A percentile compares a stretch with the other conserved stretches of the same genome.
Conservation (phyloP, 192 early-diverging fungal genomes). For the Pilobolus umbonatus region DNA sequence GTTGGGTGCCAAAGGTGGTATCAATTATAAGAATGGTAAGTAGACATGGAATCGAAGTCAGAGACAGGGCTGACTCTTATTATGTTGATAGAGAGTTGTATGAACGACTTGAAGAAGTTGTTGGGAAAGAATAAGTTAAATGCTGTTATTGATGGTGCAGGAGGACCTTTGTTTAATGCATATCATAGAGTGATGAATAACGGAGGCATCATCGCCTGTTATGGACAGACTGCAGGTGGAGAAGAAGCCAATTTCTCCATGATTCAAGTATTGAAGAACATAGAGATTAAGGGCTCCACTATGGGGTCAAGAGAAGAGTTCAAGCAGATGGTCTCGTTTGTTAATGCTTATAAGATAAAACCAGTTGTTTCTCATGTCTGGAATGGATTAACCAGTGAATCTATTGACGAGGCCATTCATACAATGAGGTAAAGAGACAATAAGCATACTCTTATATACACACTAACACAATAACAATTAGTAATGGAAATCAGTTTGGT, state of each 20-base stretch:
- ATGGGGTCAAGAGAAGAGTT: slow-evolving; percentile 67
- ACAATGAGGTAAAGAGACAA: slow-evolving; percentile 28
- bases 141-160: slow-evolving; percentile 63
- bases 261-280: slow-evolving; percentile 51
- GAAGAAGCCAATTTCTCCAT: slow-evolving; percentile 42
- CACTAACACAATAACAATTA: slow-evolving; percentile 1
- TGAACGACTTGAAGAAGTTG: slow-evolving; percentile 37
- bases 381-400: slow-evolving; percentile 36
- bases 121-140: slow-evolving; percentile 35
- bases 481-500: slow-evolving; percentile 34
- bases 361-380: slow-evolving; percentile 55
- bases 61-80: background rate
- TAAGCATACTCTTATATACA: background rate
- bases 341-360: slow-evolving; percentile 46
- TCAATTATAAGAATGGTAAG: slow-evolving; percentile 62
- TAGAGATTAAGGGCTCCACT: slow-evolving; percentile 55
- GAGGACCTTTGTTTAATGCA: slow-evolving; percentile 41
- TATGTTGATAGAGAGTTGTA: slow-evolving; percentile 39
- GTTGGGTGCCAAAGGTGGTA: slow-evolving; percentile 65
- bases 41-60: slow-evolving; percentile 6
- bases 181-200: slow-evolving; percentile 41
- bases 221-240: slow-evolving; percentile 52
- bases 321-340: slow-evolving; percentile 54
- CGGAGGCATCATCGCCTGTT: slow-evolving; percentile 54
- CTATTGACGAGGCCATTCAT: slow-evolving; percentile 21